Evolutionary conservation across 2,329 filamentous ascomycete species (phyloP), one percentile per base, ranked within the genome.

Genomic region (Aureobasidium pullulans): DNA sequence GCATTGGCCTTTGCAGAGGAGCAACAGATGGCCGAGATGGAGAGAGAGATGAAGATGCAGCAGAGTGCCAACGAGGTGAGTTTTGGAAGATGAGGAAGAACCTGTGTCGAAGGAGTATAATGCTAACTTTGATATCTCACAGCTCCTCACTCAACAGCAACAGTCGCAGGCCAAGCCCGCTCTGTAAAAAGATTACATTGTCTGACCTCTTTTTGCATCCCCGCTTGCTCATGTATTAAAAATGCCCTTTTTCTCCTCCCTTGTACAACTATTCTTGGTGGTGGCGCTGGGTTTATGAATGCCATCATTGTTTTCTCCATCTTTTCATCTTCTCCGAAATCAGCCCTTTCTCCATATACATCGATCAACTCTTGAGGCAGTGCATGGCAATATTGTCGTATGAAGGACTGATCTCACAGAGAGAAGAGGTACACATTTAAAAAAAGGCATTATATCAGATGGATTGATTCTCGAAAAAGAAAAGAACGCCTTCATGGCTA

Each of bases 1-100:
- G 92, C 91, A 61, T 80, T 99, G 66, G 93, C 91, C 61, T 93
- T 91, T 72, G 86, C 88, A 64, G 94, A 99, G 81, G 94, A 99
- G 80, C 91, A 96, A 81, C 90, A 96, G 80, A 85, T 96, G 73
- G 81, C 93, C 65, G 93, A 96, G 80, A 95, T 96, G 90, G 94
- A 99, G 84, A 86, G 91, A 75, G 93, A 96, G 79, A 91, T 92
- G 84, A 86, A 88, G 75, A 94, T 96, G 90, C 88, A 94, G 75
- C 90, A 96, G 83, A 84, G 88, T 70, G 90, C 90, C 64, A 87
- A 88, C 71, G 90, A 96, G 79, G 84, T 87, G 69, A 68, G 79
- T 75, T 23, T 19, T 16, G 6, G 28, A 9, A 32, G 44, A 23
- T 23, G 23, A 19, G 19, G 19, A 19, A 19, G 19, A 19, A 19